These are phyloP conservation scores for Haplographium delicatum DNA, from an alignment of 495 filamentous ascomycete species.

Conservation along the genomic window DNA sequence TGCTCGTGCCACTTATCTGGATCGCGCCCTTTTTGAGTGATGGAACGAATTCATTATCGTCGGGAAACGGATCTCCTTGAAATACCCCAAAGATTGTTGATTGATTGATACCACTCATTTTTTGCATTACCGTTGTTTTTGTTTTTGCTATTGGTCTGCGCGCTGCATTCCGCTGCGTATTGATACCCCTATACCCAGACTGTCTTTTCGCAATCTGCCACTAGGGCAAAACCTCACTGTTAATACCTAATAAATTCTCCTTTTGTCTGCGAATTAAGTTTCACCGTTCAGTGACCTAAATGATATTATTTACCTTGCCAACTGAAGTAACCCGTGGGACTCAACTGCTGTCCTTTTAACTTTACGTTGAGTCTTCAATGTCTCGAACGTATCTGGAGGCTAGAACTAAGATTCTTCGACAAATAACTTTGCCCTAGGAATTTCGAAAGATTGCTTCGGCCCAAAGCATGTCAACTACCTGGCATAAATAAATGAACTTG, in stretches of 20 bases:
- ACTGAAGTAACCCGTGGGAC: no score
- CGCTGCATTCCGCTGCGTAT: constrained; percentile 20
- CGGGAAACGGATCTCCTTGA: constrained; percentile 27
- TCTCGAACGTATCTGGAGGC: no score
- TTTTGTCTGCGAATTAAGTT: constrained; percentile 18
- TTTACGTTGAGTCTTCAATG: no score
- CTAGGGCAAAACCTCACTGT: constrained; percentile 26
- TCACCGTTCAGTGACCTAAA: no score
- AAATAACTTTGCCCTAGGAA: no score
- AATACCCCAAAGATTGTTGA: constrained; percentile 30
- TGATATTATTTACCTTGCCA: neutral
- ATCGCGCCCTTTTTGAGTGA: constrained; percentile 17
- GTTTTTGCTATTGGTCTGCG: constrained; percentile 14
- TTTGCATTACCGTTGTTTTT: constrained; percentile 25
- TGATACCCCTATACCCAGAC: constrained; percentile 34
- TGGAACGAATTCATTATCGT: constrained; percentile 27
- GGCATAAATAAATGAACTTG: no score
- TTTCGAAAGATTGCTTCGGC: no score
- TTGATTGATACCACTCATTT: constrained; percentile 31
- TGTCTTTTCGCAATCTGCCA: constrained; percentile 30
- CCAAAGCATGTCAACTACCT: no score
- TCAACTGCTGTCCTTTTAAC: no score
- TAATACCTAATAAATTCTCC: constrained; percentile 31
- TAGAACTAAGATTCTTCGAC: no score
- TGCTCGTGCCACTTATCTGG: constrained; percentile 4